phyloP scores from a whole-genome alignment of 1,284 basidiomycete species.

The Sutorius eximius region DNA sequence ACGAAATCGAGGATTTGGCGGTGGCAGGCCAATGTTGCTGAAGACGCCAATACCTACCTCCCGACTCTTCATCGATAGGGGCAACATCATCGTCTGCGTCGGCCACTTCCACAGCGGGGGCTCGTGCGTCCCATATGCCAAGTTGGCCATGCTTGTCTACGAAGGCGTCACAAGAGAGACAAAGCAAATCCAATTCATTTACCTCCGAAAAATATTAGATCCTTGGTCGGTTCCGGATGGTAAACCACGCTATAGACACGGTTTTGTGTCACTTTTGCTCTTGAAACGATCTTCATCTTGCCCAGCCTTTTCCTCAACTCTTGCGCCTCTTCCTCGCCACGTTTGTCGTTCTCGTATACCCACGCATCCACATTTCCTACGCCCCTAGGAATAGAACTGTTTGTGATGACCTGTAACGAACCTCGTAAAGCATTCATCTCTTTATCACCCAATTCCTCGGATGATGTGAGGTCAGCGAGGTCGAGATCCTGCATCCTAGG shows the following conservation, averaged over 20 bases:
- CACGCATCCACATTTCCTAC: constrained; percentile 51
- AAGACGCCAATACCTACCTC: constrained; percentile 76
- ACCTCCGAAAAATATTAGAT: constrained; percentile 80
- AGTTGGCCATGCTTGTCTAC: constrained; percentile 76
- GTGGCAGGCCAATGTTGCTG: constrained; percentile 81
- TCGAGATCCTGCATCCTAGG: constrained; percentile 68
- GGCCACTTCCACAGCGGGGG: constrained; percentile 56
- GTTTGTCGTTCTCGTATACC: constrained; percentile 43
- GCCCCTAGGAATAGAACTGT: constrained; percentile 39
- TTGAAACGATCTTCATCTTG: constrained; percentile 59
- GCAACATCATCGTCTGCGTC: constrained; percentile 61
- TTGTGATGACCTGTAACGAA: constrained; percentile 43
- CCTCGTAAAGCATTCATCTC: constrained; percentile 47
- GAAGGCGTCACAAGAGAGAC: constrained; percentile 2
- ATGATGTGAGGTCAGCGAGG: constrained; percentile 46
- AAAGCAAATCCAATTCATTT: constrained; percentile 6
- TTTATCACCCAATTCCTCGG: constrained; percentile 47
- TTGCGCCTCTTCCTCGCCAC: constrained; percentile 47
- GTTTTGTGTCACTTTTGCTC: constrained; percentile 75
- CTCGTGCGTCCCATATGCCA: constrained; percentile 80
- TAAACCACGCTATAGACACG: constrained; percentile 73
- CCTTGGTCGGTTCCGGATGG: constrained; percentile 78
- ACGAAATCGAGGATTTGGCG: constrained; percentile 73
- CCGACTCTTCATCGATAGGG: constrained; percentile 44
- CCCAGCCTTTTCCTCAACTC: constrained; percentile 55